These are phyloP conservation scores for Chaetomium tenue DNA, from an alignment of 495 filamentous ascomycete genomes.

Conservation along the genomic window DNA sequence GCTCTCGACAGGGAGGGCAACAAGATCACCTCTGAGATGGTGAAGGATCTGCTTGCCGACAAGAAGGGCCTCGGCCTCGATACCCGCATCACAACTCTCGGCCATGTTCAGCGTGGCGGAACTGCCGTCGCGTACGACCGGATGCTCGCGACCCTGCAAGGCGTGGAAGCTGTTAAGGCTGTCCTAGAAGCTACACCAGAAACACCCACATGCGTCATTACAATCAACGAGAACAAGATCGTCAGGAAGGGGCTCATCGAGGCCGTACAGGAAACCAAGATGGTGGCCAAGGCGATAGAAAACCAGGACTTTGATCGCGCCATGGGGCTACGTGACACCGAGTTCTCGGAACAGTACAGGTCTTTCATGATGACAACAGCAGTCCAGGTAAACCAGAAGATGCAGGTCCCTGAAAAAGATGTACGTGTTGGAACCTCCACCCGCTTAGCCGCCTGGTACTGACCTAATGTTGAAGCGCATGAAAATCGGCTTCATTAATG, in stretches of 20 bases:
- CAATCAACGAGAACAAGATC: conserved; percentile 98
- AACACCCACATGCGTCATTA: conserved; percentile 89
- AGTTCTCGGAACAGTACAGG: conserved; percentile 90
- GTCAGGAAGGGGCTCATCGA: conserved; percentile 82
- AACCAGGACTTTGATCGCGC: conserved; percentile 78
- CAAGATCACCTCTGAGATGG: conserved; percentile 72
- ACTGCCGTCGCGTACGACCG: conserved; percentile 91
- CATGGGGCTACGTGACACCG: conserved; percentile 82
- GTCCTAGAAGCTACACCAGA: conserved; percentile 89
- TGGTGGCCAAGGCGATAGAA: conserved; percentile 76
- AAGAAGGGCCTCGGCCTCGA: conserved; percentile 70
- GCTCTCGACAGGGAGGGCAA: conserved; percentile 82
- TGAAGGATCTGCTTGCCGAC: conserved; percentile 84
- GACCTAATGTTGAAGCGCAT: conserved; percentile 59
- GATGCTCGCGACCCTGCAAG: conserved; percentile 88
- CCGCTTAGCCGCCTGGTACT: conserved; percentile 12
- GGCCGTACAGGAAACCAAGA: conserved; percentile 79
- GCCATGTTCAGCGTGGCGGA: conserved; percentile 94
- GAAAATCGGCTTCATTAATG: conserved; percentile 92
- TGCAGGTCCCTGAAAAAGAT: conserved; percentile 66
- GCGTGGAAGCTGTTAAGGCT: conserved; percentile 93
- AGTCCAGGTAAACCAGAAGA: conserved; percentile 44
- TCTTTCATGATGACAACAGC: conserved; percentile 87
- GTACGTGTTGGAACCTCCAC: conserved; percentile 43
- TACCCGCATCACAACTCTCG: conserved; percentile 91